Evolutionary conservation across 176 grass and related monocot species (phyloP).

Genomic region (Metroxylon sagu): DNA sequence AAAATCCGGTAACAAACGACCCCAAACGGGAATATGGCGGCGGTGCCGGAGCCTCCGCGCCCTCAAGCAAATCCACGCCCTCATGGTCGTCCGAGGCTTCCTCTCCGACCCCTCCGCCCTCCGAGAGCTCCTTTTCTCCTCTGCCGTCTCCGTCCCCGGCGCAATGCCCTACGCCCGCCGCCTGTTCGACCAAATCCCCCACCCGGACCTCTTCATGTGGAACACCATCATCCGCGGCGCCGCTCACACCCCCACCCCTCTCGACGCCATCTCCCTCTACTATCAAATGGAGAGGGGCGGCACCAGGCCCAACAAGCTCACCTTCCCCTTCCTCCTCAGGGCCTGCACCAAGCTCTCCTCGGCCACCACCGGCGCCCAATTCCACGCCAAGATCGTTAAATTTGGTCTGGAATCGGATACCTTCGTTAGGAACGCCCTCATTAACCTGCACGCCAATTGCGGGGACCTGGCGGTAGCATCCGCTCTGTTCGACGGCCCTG

Average conservation of each 20-base stretch:
- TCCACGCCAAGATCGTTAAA: conserved; percentile 46
- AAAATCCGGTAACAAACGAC: conserved; percentile 49
- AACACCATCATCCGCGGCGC: conserved; percentile 72
- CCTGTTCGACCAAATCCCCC: conserved; percentile 66
- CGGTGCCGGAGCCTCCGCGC: conserved; percentile 59
- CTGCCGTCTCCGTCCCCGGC: conserved; percentile 33
- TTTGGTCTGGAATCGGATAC: conserved; percentile 41
- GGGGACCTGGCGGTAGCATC: conserved; percentile 46
- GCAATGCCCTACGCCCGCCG: conserved; percentile 50
- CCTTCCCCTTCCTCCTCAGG: conserved; percentile 82
- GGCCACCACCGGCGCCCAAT: conserved; percentile 39
- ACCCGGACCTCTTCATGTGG: conserved; percentile 82
- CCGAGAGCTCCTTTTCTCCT: conserved; percentile 65
- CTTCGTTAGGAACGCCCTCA: conserved; percentile 76
- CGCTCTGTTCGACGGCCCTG: conserved; percentile 38
- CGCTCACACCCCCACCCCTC: conserved; percentile 39
- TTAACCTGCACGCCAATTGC: conserved; percentile 67
- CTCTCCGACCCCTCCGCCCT: conserved; percentile 53
- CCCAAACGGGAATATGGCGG: conserved; percentile 45
- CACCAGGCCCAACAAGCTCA: conserved; percentile 55
- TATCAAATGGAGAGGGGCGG: conserved; percentile 28
- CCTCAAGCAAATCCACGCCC: conserved; percentile 64
- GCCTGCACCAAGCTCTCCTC: conserved; percentile 57
- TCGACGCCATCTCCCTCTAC: conserved; percentile 51
- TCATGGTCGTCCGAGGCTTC: conserved; percentile 61